Conservation (phyloP, 768 basidiomycete species). For the Termitomyces sp. region DNA sequence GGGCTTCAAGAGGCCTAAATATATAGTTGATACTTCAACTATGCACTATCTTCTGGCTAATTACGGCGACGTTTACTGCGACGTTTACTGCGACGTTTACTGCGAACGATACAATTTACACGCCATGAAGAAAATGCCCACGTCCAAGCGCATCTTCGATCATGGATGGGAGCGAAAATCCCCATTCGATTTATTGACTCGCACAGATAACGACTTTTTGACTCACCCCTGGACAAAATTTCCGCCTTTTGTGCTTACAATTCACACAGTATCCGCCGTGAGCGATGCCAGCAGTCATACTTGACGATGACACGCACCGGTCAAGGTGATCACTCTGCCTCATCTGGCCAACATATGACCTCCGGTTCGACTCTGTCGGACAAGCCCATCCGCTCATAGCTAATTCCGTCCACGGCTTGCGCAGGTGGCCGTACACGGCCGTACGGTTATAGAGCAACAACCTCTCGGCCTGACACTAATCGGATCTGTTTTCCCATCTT, state of each 20-base stretch:
- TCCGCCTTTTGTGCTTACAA: neutral
- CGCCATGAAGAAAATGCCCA: neutral
- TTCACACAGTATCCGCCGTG: neutral
- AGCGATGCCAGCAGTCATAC: neutral
- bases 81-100: neutral
- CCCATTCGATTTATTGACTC: neutral
- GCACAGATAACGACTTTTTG: neutral
- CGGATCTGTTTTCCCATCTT: neutral
- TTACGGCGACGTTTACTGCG: neutral
- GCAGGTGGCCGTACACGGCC: neutral
- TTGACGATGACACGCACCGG: too few relatives aligned
- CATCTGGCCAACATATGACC: neutral
- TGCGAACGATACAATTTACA: neutral
- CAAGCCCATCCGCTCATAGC: neutral
- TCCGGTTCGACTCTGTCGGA: neutral
- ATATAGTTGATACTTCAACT: neutral
- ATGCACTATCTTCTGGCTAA: neutral
- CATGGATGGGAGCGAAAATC: neutral
- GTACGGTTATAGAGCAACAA: neutral
- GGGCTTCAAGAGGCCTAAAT: neutral
- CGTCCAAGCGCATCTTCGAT: conserved; percentile 3
- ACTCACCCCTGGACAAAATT: neutral
- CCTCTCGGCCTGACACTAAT: neutral
- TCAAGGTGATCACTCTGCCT: neutral
- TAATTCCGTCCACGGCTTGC: neutral